Conservation (phyloP, 805 yeast species). For the Candida montana region DNA sequence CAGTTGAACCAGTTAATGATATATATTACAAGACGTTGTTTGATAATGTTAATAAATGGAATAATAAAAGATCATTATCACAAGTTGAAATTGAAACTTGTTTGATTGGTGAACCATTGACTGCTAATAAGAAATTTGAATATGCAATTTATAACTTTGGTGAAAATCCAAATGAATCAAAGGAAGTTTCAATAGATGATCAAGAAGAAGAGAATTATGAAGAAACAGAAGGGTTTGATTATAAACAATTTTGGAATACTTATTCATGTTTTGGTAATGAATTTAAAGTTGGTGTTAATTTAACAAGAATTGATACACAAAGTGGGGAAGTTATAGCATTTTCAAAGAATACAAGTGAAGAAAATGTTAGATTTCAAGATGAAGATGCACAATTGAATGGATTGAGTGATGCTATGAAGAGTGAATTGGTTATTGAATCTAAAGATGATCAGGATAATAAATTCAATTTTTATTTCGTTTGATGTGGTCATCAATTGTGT, state of each 20-base stretch:
- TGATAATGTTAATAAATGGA: conserved; percentile 3
- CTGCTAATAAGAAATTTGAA: conserved; percentile 13
- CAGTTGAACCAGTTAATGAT: conserved; percentile 12
- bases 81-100: conserved; percentile 57
- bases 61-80: conserved; percentile 30
- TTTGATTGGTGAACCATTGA: conserved; percentile 16
- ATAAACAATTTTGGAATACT: background rate
- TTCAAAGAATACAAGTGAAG: background rate
- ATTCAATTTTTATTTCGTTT: background rate
- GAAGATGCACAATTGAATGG: conserved; percentile 4
- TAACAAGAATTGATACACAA: background rate
- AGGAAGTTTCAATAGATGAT: background rate
- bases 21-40: conserved; percentile 20
- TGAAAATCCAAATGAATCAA: too few species aligned
- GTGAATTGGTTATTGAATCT: conserved; percentile 1
- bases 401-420: conserved; percentile 2
- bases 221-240: background rate
- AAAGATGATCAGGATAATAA: background rate
- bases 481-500: background rate
- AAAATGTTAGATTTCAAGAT: conserved; percentile 2
- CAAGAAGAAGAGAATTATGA: background rate
- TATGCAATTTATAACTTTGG: conserved; percentile 11
- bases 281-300: background rate
- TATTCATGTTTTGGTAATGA: conserved; percentile 4
- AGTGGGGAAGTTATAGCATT: background rate